These are phyloP conservation scores for Aspergillus kassunensis DNA, from an alignment of 495 filamentous ascomycete genomes.

Conservation along the genomic window DNA sequence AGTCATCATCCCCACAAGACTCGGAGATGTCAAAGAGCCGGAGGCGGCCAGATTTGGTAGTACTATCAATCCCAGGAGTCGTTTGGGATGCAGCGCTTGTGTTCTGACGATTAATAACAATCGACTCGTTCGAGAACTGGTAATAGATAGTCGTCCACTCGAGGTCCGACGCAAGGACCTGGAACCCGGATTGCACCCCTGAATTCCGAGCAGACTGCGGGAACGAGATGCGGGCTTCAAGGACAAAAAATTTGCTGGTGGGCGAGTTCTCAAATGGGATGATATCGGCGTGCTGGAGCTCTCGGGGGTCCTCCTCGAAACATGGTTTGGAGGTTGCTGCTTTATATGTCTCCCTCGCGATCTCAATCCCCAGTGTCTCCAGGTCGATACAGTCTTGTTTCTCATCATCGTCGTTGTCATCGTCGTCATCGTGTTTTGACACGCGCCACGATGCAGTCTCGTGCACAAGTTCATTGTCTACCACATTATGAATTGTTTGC, in stretches of 20 bases:
- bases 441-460: constrained; percentile 19
- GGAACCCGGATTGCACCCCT: constrained; percentile 16
- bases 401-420: too few relatives aligned
- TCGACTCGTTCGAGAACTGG: constrained; percentile 24
- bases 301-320: constrained; percentile 6
- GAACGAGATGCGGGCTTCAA: constrained; percentile 16
- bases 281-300: background rate
- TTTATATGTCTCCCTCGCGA: constrained; percentile 18
- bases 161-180: constrained; percentile 15
- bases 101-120: constrained; percentile 19
- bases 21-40: constrained; percentile 17
- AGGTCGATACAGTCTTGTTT: constrained; percentile 4
- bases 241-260: constrained; percentile 12
- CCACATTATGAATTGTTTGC: constrained; percentile 13
- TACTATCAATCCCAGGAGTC: constrained; percentile 14
- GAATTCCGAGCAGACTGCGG: constrained; percentile 16
- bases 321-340: constrained; percentile 7
- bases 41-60: constrained; percentile 14
- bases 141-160: constrained; percentile 21
- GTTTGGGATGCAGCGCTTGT: constrained; percentile 20
- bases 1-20: background rate
- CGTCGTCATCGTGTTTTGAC: background rate
- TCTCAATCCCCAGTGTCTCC: constrained; percentile 19
- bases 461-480: constrained; percentile 17
- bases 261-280: constrained; percentile 16